Percentiles rank a stretch among this genome's conserved stretches.
Evolutionary conservation across 139 green algal species (phyloP).

Genomic region (Pleodorina starrii): DNA sequence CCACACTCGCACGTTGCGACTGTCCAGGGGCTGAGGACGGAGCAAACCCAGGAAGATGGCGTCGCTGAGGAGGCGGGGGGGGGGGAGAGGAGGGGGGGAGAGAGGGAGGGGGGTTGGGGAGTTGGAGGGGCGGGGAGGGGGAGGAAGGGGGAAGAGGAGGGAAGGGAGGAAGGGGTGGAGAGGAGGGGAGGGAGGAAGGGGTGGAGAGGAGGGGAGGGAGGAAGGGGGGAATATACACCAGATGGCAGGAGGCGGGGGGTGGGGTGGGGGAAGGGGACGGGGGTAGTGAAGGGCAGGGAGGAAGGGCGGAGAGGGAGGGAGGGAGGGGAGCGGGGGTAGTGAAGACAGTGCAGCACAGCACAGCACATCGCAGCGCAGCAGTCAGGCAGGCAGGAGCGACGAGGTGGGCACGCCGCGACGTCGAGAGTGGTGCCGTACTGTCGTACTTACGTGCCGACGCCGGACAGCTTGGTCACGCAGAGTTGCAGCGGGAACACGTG

Average conservation of each 20-base stretch:
- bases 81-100: not conserved
- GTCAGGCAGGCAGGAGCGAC: too few relatives aligned
- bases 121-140: not conserved
- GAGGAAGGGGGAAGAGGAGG: not conserved
- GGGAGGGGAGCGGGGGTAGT: too few relatives aligned
- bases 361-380: too few relatives aligned
- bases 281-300: too few relatives aligned
- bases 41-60: slow-evolving; percentile 54
- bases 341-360: too few relatives aligned
- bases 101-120: not conserved
- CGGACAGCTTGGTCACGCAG: slow-evolving; percentile 55
- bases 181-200: not conserved
- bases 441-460: slow-evolving; percentile 36
- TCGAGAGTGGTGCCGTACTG: too few relatives aligned
- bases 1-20: slow-evolving; percentile 36
- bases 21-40: not conserved
- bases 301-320: too few relatives aligned
- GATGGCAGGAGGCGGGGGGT: too few relatives aligned
- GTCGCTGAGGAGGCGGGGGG: slow-evolving; percentile 1
- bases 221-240: too few relatives aligned
- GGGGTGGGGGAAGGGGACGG: too few relatives aligned
- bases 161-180: not conserved
- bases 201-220: not conserved
- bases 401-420: too few relatives aligned
- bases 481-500: slow-evolving; percentile 55